Base-by-base conservation (phyloP, 768 basidiomycete genomes). In the Pleurotus citrinopileatus region DNA sequence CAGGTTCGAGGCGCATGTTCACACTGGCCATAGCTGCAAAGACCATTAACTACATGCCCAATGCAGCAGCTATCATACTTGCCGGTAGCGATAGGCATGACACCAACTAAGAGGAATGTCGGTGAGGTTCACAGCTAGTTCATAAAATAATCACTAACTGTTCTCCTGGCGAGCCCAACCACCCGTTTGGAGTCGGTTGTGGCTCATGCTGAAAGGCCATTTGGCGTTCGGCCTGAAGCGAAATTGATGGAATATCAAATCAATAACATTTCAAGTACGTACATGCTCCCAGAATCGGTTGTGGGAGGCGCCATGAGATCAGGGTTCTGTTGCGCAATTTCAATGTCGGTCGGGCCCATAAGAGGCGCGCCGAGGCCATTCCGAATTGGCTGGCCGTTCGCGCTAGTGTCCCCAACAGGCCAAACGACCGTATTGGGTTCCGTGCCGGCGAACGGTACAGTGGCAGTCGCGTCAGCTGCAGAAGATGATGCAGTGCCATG, bases 161-260 rank as follows among this genome's bases (percentile, higher is more conserved):
- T 82, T 82, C 64, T 82, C 71, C 59, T 82, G 74, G 37, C 82
- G 72, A 23, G 81, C 79, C 83, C 83, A 85, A 0, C 83, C 83
- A 10, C 82, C 83, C 0, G 73, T 74, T 55, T 77, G 76, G 13
- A 85, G 63, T n/a, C 80, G 75, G 57, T 81, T 83, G 60, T 77
- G 77, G 52, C 80, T 82, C 37, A 83, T 61, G 55, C 66, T 65
- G 62, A 83, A 81, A 0, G 83, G 75, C 83, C 83, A 83, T 61
- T 83, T 82, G 22, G 76, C 73, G 55, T 82, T 81, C 5, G 56
- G 42, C 1, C 79, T 80, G 17, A 9, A n/a, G 38, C 55, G 19
- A 25, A 50, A 19, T n/a, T 54, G 10, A 9, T 34, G 12, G 13
- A n/a, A 53, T 4, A 32, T 34, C 10, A 17, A 42, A 15, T 26